Percentiles rank a stretch among this genome's conserved stretches.
Evolutionary conservation across 441 rosid species (phyloP).

Genomic region (Erodium trifolium): DNA sequence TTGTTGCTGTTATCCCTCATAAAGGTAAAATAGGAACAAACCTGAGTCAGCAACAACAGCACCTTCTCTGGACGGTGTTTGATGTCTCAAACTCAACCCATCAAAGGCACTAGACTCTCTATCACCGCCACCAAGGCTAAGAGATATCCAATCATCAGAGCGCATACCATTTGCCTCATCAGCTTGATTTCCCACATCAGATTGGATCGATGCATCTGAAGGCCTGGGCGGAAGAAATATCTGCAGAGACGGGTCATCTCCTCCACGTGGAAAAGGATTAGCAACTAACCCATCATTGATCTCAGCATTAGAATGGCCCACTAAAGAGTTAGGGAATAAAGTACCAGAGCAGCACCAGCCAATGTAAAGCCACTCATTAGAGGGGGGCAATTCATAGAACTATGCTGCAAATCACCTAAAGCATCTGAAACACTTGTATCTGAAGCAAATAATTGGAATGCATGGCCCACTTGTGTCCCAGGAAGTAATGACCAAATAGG

Average conservation of each 20-base stretch:
- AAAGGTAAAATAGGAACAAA: conserved; percentile 35
- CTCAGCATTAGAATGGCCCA: conserved; percentile 42
- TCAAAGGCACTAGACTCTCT: conserved; percentile 39
- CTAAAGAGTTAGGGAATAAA: conserved; percentile 44
- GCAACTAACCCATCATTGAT: conserved; percentile 66
- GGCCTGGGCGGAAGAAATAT: conserved; percentile 86
- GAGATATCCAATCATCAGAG: conserved; percentile 86
- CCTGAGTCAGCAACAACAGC: conserved; percentile 66
- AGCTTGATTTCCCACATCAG: conserved; percentile 54
- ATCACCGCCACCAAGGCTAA: conserved; percentile 70
- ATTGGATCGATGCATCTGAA: conserved; percentile 46
- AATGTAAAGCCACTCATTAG: conserved; percentile 55
- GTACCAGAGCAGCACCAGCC: conserved; percentile 47
- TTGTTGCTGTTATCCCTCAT: too few relatives aligned
- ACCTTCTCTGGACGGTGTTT: conserved; percentile 40
- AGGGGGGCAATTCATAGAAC: conserved; percentile 46
- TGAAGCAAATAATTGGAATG: conserved; percentile 70
- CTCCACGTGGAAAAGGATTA: conserved; percentile 67
- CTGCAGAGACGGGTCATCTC: conserved; percentile 88
- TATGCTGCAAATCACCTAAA: conserved; percentile 49
- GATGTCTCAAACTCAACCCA: conserved; percentile 48
- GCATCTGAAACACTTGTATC: conserved; percentile 51
- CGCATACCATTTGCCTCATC: conserved; percentile 69
- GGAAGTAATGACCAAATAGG: conserved; percentile 55
- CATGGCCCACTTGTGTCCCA: conserved; percentile 57